Base-by-base conservation (phyloP, 202 grass and related monocot species). In the Setaria italica region DNA sequence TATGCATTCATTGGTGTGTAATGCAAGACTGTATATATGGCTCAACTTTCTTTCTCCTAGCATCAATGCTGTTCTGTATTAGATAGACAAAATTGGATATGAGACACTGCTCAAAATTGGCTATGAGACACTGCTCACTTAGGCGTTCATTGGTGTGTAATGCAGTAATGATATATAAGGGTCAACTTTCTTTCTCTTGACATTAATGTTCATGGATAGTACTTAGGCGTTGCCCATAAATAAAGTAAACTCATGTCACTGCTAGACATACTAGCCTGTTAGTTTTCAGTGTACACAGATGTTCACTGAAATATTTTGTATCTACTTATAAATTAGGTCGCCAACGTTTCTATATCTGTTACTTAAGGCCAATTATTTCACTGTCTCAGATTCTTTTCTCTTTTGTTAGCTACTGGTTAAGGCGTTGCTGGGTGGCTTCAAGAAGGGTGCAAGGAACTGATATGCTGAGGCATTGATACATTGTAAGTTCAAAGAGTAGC, bases 21-120 rank as follows among this genome's bases (percentile, higher is more conserved):
- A 34, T 79, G 58, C 45, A 49, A 45, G 48, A 49, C 6, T 50
- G 59, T 33, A 34, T 46, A 62, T 19, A 48, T 3, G 9, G 21
- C 30, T 35, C 45, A 21, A 51, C 30, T 65, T 79, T 65, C 29
- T 79, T 65, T 48, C 59, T 79, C 29, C 9, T 50, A n/a, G 35
- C 29, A 65, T 60, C 29, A 32, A 15, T 33, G 9, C 43, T 74
- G 74, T 71, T 25, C 25, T 14, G 25, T 74, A 56, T 19, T 58
- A 58, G 45, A 79, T 67, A 67, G 12, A 53, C 19, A 54, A 21
- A 67, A 41, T 37, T 53, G 46, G 25, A 25, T 25, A 25, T 25
- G 25, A 25, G 25, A 25, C 25, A 25, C 25, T 25, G 25, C 25
- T 25, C 25, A 25, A 25, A 25, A 25, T 25, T 25, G 25, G 25